Evolutionary conservation across 352 stramenopile species (phyloP), one percentile per base, ranked within the genome.

Genomic region (Globisporangium solare): DNA sequence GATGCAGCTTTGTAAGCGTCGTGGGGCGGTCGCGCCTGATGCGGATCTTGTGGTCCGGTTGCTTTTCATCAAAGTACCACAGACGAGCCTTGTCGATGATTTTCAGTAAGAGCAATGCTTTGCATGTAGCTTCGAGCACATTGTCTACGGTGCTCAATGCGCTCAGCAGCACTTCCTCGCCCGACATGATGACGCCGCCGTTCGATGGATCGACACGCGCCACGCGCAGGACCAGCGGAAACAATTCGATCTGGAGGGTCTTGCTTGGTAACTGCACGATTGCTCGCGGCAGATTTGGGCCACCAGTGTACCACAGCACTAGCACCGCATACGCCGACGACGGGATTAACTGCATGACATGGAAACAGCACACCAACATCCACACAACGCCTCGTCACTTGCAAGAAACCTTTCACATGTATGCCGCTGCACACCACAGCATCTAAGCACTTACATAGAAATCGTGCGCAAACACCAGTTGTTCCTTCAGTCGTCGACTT

Each of bases 51-150:
- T 77, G 70, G 15, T 86, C 68, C 8, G 81, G 82, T 8, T 71
- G 67, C 24, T 75, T 79, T 15, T 92, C 80, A 47, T 90, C 76
- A 52, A 94, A 94, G 45, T 84, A 89, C 85, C 85, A 95, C 40
- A 95, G 60, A 15, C 85, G 77, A 14, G 85, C 69, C 54, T 92
- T 89, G 14, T 86, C 70, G 1, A 92, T 58, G 41, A 76, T 48
- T 48, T 95, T 92, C n/a, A 71, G 63, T 41, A 90, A 47, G 17
- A 90, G 55, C n/a, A 95, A 55, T 12, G 76, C 85, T 17, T 84
- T 82, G 58, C 83, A 95, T 0, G 76, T 85, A 21, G 81, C 83
- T 55, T 90, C 74, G 2, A 95, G 61, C 11, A 93, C 57, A 18
- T 62, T 78, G 32, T 74, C 66, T 27, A 77, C 66, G 15, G 78